These are phyloP conservation scores for Cladophialophora psammophila DNA, from an alignment of 2,329 filamentous ascomycete species.

Conservation along the genomic window DNA sequence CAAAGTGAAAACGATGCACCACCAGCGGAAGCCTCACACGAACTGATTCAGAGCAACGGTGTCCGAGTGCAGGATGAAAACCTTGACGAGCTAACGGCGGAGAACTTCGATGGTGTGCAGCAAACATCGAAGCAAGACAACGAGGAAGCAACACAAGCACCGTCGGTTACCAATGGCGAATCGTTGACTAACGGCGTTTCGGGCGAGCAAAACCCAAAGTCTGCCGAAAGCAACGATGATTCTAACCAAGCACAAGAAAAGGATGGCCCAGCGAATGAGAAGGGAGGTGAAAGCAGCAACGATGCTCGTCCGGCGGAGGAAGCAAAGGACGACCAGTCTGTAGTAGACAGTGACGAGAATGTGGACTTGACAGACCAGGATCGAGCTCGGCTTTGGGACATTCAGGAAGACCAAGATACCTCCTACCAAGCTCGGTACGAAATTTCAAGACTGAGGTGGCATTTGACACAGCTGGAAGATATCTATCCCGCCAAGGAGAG, in stretches of 20 bases:
- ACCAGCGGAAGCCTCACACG: background rate
- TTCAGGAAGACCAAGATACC: background rate
- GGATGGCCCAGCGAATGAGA: background rate
- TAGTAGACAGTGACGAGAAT: background rate
- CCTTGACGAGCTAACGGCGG: background rate
- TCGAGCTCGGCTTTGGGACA: background rate
- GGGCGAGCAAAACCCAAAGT: background rate
- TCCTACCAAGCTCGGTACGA: background rate
- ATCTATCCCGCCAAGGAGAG: constrained; percentile 1
- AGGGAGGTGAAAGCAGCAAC: background rate
- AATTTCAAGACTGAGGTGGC: constrained; percentile 1
- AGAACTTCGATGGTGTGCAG: background rate
- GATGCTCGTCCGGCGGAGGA: background rate
- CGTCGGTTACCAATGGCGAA: background rate
- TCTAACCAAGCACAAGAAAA: background rate
- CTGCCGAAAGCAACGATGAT: background rate
- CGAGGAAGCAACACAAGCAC: background rate
- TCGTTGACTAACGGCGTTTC: background rate
- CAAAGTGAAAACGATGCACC: background rate
- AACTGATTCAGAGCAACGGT: background rate
- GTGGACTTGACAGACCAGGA: constrained; percentile 1
- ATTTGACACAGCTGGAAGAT: constrained; percentile 3
- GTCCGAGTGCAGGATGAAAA: background rate
- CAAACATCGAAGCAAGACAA: background rate
- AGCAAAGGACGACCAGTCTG: background rate